Conservation (phyloP, 352 stramenopile genomes). For the Saprolegnia diclina region DNA sequence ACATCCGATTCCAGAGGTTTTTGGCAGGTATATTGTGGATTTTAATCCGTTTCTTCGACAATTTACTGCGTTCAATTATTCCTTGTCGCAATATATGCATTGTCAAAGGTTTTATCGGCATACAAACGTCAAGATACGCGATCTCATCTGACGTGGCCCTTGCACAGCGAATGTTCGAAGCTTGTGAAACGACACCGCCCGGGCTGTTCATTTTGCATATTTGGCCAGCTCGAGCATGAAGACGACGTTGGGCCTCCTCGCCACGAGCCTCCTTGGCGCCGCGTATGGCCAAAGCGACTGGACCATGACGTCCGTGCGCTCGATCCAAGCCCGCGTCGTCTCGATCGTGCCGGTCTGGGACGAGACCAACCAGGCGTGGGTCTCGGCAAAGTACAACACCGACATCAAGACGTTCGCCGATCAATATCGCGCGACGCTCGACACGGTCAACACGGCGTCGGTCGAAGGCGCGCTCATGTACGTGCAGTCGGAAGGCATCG, state of each 20-base stretch:
- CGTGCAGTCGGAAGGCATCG: slow-evolving; percentile 59
- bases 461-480: slow-evolving; percentile 66
- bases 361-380: slow-evolving; percentile 32
- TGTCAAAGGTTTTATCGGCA: too few relatives aligned
- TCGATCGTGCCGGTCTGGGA: slow-evolving; percentile 38
- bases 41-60: background rate
- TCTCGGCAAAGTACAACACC: slow-evolving; percentile 9
- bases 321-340: slow-evolving; percentile 57
- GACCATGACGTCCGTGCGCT: slow-evolving; percentile 43
- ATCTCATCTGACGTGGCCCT: too few relatives aligned
- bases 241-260: background rate
- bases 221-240: background rate
- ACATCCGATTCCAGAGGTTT: background rate
- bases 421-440: slow-evolving; percentile 40
- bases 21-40: background rate
- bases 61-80: background rate
- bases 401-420: slow-evolving; percentile 26
- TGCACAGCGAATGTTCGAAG: too few relatives aligned
- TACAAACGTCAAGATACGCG: too few relatives aligned
- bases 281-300: slow-evolving; percentile 24
- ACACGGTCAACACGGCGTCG: slow-evolving; percentile 56
- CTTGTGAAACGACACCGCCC: background rate
- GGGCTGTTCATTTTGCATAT: slow-evolving; percentile 3
- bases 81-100: background rate
- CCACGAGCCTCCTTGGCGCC: background rate